Evolutionary conservation across 176 grass and related monocot species (phyloP).

Genomic region (Lolium rigidum): DNA sequence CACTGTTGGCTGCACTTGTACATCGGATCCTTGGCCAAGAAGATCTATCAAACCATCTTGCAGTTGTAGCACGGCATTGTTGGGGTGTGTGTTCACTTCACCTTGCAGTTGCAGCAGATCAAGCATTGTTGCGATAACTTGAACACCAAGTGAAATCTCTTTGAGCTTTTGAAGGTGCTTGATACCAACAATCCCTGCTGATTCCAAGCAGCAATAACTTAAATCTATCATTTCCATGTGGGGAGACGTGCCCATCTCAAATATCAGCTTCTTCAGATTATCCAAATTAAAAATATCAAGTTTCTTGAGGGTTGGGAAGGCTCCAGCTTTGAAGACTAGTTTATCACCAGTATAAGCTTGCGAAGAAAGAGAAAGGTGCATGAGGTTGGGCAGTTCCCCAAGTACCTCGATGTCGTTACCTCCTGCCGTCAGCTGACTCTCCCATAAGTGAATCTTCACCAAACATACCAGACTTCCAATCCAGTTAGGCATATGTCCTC

Average conservation of each 20-base stretch:
- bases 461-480: neutral
- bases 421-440: neutral
- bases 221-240: too few relatives aligned
- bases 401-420: neutral
- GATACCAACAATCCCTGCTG: too few relatives aligned
- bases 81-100: too few relatives aligned
- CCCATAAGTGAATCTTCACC: neutral
- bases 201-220: too few relatives aligned
- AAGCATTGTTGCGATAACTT: too few relatives aligned
- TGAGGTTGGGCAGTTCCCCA: neutral
- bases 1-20: too few relatives aligned
- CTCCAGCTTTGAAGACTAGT: neutral
- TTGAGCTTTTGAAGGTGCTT: too few relatives aligned
- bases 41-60: too few relatives aligned
- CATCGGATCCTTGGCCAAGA: too few relatives aligned
- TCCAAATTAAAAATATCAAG: neutral
- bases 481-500: neutral
- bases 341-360: fast-evolving
- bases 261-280: neutral
- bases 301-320: neutral
- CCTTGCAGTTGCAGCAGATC: too few relatives aligned
- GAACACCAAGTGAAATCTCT: too few relatives aligned
- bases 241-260: neutral
- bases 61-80: too few relatives aligned
- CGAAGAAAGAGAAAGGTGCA: fast-evolving